phyloP scores from a whole-genome alignment of 495 filamentous ascomycete genomes.

The Immersiella caudata region DNA sequence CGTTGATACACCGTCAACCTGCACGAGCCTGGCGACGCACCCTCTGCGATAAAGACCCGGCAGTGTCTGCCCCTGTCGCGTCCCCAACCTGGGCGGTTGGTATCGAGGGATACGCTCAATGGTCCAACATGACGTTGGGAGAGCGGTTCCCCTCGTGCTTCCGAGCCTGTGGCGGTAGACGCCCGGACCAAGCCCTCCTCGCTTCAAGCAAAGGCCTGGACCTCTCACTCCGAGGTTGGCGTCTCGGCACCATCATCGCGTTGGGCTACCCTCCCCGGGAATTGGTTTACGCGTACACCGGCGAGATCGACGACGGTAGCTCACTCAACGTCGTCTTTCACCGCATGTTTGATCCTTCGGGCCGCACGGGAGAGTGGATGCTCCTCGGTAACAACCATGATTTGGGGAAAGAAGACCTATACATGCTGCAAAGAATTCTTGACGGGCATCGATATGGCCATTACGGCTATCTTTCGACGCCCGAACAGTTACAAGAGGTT shows the following conservation, averaged over 20 bases:
- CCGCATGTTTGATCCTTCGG: slow-evolving; percentile 8
- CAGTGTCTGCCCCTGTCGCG: not conserved
- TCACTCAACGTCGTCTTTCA: not conserved
- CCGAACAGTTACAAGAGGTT: not conserved
- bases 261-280: not conserved
- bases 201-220: not conserved
- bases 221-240: not conserved
- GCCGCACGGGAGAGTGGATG: slow-evolving; percentile 8
- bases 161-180: not conserved
- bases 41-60: not conserved
- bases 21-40: slow-evolving; percentile 13
- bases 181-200: slow-evolving; percentile 1
- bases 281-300: not conserved
- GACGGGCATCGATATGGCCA: not conserved
- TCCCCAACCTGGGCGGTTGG: slow-evolving; percentile 11
- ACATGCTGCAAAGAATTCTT: not conserved
- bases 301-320: not conserved
- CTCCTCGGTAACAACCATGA: not conserved
- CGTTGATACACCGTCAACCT: slow-evolving; percentile 15
- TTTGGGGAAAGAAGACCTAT: not conserved
- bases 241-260: not conserved
- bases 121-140: slow-evolving; percentile 6
- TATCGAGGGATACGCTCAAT: slow-evolving; percentile 12
- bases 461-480: slow-evolving; percentile 2
- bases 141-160: slow-evolving; percentile 2